phyloP scores from a whole-genome alignment of 768 basidiomycete species.

The Lactarius vividus region DNA sequence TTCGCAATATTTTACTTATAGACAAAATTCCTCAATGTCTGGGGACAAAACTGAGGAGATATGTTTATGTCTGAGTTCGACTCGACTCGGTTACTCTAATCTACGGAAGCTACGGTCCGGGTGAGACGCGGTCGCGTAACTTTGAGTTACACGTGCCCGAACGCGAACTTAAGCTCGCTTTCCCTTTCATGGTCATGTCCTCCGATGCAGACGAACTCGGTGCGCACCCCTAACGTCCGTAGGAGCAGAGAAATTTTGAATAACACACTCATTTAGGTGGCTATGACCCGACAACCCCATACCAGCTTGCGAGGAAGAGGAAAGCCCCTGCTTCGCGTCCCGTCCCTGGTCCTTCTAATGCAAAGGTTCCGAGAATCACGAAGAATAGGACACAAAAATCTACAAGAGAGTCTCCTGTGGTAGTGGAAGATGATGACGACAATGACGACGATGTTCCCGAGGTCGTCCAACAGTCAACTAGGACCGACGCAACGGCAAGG shows the following conservation, averaged over 20 bases:
- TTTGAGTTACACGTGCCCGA: neutral
- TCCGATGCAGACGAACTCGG: constrained; percentile 28
- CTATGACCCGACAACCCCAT: constrained; percentile 36
- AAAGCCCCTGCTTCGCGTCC: constrained; percentile 25
- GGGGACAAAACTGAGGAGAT: too few species aligned
- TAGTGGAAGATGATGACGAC: constrained; percentile 27
- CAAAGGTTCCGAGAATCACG: constrained; percentile 22
- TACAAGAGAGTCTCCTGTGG: constrained; percentile 15
- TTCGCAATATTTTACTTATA: too few species aligned
- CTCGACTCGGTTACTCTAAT: neutral
- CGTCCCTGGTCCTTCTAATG: constrained; percentile 27
- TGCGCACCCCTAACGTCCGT: constrained; percentile 22
- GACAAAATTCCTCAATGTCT: too few species aligned
- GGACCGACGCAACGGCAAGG: constrained; percentile 25
- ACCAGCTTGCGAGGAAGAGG: constrained; percentile 28
- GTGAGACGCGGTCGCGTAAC: neutral
- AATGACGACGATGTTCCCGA: constrained; percentile 29
- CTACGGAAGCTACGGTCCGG: constrained; percentile 12
- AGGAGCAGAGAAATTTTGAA: constrained; percentile 6
- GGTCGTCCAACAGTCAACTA: constrained; percentile 24
- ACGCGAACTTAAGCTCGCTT: constrained; percentile 1
- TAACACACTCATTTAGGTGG: constrained; percentile 21
- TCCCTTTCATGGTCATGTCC: constrained; percentile 15
- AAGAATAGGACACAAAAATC: constrained; percentile 22
- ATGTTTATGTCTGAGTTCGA: too few species aligned